Evolutionary conservation across 306 rosid species (phyloP), one percentile per base, ranked within the genome.

Genomic region (Arachis stenosperma): DNA sequence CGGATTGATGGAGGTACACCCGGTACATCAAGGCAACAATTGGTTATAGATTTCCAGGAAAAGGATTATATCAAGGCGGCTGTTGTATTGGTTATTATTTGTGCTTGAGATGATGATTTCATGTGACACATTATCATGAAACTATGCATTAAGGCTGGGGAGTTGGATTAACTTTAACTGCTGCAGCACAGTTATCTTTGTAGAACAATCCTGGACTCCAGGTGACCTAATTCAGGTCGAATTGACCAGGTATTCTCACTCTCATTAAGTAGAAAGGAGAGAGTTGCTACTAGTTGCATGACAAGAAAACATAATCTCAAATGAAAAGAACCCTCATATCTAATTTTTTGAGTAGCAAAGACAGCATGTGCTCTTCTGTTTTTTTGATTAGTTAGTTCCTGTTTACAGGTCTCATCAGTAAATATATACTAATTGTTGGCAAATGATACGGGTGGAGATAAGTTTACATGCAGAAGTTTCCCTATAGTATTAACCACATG

Each of bases 91-190:
- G 55, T 60, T 53, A 53, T 48, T 61, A 33, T 78, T 44, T 66
- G 72, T 11, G 39, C 65, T 52, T 61, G 76, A 77, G 37, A 48
- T 73, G 17, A 41, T 65, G 46, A n/a, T 77, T 73, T 77, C 71
- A n/a, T 22, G 74, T 56, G 11, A 14, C 67, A n/a, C 80, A 60
- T 77, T 77, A 11, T 15, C 66, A 5, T 82, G 84, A 84, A 93
- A 97, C 86, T 94, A 53, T 94, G 97, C 42, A 94, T 94, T 70
- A 91, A 70, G 84, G 98, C 97, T 59, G 98, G 92, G 98, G 98
- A 8, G 91, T 94, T 77, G 98, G 98, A 67, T 81, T 94, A 80
- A 94, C 97, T 60, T 82, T 94, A 79, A 94, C 98, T 40, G 98
- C 98, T 70, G 98, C 98, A 91, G 96, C 84, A 94, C 96, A 9